Conservation (phyloP, 2,329 filamentous ascomycete species). For the Teratosphaeria viscida region DNA sequence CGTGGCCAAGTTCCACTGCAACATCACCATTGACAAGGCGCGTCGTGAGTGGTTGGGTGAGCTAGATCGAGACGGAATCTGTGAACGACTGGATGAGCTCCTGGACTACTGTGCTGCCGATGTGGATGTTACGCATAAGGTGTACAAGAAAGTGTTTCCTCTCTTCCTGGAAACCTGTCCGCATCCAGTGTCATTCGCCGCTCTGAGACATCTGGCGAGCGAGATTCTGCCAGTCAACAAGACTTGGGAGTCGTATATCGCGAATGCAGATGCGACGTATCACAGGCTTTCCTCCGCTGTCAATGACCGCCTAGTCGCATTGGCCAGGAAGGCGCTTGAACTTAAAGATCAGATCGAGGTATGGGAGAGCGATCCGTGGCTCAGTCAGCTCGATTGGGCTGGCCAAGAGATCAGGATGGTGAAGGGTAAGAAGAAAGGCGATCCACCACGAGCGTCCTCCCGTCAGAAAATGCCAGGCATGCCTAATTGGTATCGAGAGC, state of each 20-base stretch:
- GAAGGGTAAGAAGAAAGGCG: constrained; percentile 80
- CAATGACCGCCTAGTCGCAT: constrained; percentile 57
- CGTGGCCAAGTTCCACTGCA: constrained; percentile 91
- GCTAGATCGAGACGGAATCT: constrained; percentile 60
- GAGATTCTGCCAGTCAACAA: constrained; percentile 85
- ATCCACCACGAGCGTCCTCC: constrained; percentile 64
- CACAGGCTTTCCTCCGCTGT: constrained; percentile 67
- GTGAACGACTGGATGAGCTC: constrained; percentile 65
- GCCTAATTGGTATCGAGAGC: constrained; percentile 91
- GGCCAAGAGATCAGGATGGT: constrained; percentile 85
- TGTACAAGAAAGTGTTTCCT: constrained; percentile 90
- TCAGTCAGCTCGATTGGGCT: constrained; percentile 89
- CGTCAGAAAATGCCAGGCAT: constrained; percentile 89
- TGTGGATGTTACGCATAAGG: constrained; percentile 80
- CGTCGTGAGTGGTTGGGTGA: constrained; percentile 78
- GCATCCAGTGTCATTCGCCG: constrained; percentile 94
- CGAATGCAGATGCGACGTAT: constrained; percentile 77
- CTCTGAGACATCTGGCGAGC: constrained; percentile 81
- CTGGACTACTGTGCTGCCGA: constrained; percentile 92
- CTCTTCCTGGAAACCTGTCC: constrained; percentile 83
- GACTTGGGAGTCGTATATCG: constrained; percentile 77
- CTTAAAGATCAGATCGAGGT: constrained; percentile 58
- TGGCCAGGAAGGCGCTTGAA: constrained; percentile 68
- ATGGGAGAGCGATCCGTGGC: constrained; percentile 77
- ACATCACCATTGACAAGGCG: constrained; percentile 83